Conservation (phyloP, 2,329 filamentous ascomycete species). For the Decorospora gaudefroyi region DNA sequence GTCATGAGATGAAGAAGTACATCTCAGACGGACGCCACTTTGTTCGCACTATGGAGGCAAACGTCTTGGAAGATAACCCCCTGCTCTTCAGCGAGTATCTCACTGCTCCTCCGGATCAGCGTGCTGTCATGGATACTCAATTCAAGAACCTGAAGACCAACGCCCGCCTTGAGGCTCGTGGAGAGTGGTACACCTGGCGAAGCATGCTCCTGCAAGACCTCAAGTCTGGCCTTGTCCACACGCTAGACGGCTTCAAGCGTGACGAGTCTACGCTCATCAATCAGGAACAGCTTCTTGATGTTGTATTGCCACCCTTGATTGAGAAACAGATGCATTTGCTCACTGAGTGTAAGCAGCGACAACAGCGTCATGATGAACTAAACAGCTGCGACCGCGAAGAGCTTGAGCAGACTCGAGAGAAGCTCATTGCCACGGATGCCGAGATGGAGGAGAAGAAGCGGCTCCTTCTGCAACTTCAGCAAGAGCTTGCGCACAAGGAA, state of each 20-base stretch:
- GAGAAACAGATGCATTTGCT: conserved; percentile 65
- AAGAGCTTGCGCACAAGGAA: conserved; percentile 70
- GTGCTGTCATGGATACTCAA: conserved; percentile 88
- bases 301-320: conserved; percentile 67
- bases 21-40: conserved; percentile 91
- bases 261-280: conserved; percentile 70
- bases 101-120: conserved; percentile 79
- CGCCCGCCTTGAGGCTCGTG: conserved; percentile 86
- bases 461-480: conserved; percentile 68
- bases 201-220: conserved; percentile 84
- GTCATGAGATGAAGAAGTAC: conserved; percentile 93
- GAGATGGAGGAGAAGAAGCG: conserved; percentile 72
- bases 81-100: conserved; percentile 91
- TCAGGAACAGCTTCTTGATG: conserved; percentile 70
- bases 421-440: conserved; percentile 66
- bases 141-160: conserved; percentile 97
- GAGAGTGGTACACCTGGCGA: conserved; percentile 98
- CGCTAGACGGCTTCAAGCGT: conserved; percentile 72
- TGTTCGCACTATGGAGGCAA: conserved; percentile 85
- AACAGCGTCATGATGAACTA: conserved; percentile 72
- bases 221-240: conserved; percentile 76
- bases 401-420: conserved; percentile 71
- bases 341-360: conserved; percentile 67
- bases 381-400: conserved; percentile 81
- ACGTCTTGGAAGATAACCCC: conserved; percentile 88